Conservation (phyloP, 495 filamentous ascomycete species). For the Hyaloscypha bicolor region DNA sequence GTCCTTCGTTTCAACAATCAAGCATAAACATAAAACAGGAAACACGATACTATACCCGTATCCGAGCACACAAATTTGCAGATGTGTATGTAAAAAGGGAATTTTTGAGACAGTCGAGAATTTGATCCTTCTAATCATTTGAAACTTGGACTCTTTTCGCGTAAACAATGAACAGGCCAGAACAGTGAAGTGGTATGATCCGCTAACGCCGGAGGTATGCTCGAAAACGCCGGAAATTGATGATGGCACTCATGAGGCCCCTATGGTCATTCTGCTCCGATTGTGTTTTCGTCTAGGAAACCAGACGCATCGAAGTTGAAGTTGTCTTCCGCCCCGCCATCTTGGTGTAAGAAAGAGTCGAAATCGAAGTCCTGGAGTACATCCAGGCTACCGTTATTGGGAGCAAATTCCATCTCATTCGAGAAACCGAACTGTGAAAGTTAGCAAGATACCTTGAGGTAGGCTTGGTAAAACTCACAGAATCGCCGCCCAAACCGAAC, state of each 20-base stretch:
- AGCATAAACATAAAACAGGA: slow-evolving; percentile 33
- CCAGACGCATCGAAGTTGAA: slow-evolving; percentile 48
- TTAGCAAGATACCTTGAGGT: background rate
- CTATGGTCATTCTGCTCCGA: slow-evolving; percentile 47
- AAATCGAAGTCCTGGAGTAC: slow-evolving; percentile 96
- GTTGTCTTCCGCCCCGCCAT: slow-evolving; percentile 37
- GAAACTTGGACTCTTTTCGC: slow-evolving; percentile 32
- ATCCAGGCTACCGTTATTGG: slow-evolving; percentile 59
- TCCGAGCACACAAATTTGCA: slow-evolving; percentile 24
- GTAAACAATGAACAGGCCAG: slow-evolving; percentile 30
- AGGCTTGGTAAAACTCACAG: slow-evolving; percentile 18
- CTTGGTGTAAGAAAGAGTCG: slow-evolving; percentile 81
- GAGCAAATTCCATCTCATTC: slow-evolving; percentile 50
- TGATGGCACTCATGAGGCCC: slow-evolving; percentile 18
- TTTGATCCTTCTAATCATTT: slow-evolving; percentile 29
- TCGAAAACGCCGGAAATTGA: slow-evolving; percentile 36
- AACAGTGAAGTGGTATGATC: slow-evolving; percentile 32
- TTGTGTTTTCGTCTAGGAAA: slow-evolving; percentile 50
- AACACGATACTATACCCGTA: slow-evolving; percentile 24
- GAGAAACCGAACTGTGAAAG: slow-evolving; percentile 20
- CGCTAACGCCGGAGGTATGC: slow-evolving; percentile 35
- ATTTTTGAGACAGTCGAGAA: slow-evolving; percentile 30
- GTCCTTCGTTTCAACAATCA: slow-evolving; percentile 26
- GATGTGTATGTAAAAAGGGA: slow-evolving; percentile 30
- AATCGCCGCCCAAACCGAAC: slow-evolving; percentile 25